Conservation (phyloP, 1,284 basidiomycete species). For the Rugosomyces carneus region DNA sequence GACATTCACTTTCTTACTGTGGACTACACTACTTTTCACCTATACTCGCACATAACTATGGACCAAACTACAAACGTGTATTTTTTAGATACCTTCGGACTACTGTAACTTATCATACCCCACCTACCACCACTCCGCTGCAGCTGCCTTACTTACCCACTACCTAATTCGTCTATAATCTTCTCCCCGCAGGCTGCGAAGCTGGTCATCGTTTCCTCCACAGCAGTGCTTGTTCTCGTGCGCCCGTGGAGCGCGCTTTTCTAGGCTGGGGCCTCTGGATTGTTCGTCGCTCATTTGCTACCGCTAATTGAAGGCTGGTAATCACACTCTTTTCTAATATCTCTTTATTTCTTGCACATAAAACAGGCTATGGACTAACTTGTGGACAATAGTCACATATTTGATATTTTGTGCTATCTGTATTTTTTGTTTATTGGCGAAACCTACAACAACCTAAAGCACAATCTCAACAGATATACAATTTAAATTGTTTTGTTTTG, state of each 20-base stretch:
- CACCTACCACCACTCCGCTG: conserved; percentile 1
- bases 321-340: conserved; percentile 9
- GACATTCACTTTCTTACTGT: conserved; percentile 4
- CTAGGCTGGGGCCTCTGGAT: conserved; percentile 12
- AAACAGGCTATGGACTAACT: background rate
- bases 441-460: no score
- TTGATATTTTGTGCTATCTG: background rate
- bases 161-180: conserved; percentile 12
- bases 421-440: background rate
- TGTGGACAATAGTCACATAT: background rate
- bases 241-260: conserved; percentile 4
- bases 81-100: conserved; percentile 17
- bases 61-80: conserved; percentile 13
- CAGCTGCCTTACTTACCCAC: background rate
- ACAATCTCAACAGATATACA: no score
- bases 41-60: conserved; percentile 2
- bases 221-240: conserved; percentile 12
- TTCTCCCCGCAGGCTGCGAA: conserved; percentile 12
- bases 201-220: conserved; percentile 7
- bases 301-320: conserved; percentile 6
- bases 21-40: conserved; percentile 3
- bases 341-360: conserved; percentile 3
- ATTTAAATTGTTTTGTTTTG: no score
- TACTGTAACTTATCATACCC: conserved; percentile 13
- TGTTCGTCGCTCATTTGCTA: conserved; percentile 3